Conservation (phyloP, 2,329 filamentous ascomycete species). For the Lasiodiplodia gonubiensis region DNA sequence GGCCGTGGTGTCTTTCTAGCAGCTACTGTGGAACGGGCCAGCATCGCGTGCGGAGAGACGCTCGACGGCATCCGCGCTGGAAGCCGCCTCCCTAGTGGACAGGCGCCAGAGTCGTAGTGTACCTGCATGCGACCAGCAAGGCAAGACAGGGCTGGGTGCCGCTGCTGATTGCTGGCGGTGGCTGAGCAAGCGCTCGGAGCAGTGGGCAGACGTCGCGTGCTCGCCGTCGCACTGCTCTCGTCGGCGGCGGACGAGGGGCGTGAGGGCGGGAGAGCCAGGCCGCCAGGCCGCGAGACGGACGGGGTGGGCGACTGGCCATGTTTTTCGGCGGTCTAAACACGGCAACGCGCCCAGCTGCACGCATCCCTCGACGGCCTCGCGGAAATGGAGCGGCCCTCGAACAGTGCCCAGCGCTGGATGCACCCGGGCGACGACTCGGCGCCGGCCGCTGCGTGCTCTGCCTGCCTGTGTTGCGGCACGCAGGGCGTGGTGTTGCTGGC, state of each 20-base stretch:
- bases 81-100: neutral
- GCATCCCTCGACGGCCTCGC: constrained; percentile 13
- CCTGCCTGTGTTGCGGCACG: constrained; percentile 1
- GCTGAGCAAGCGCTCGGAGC: constrained; percentile 24
- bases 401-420: neutral
- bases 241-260: constrained; percentile 1
- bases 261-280: constrained; percentile 4
- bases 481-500: constrained; percentile 25
- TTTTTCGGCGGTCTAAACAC: constrained; percentile 16
- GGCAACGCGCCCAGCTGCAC: constrained; percentile 14
- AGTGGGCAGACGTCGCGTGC: constrained; percentile 22
- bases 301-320: constrained; percentile 9
- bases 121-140: constrained; percentile 18
- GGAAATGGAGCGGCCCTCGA: neutral
- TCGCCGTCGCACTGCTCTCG: constrained; percentile 6
- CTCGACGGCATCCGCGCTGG: neutral
- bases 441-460: neutral
- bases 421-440: neutral
- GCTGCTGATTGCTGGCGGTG: constrained; percentile 27
- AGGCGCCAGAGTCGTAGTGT: constrained; percentile 16
- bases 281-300: neutral
- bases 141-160: constrained; percentile 8
- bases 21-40: constrained; percentile 4
- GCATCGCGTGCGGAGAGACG: constrained; percentile 16
- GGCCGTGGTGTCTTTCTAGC: constrained; percentile 9